Conservation (phyloP, 768 basidiomycete genomes). For the Pisolithus microcarpus region DNA sequence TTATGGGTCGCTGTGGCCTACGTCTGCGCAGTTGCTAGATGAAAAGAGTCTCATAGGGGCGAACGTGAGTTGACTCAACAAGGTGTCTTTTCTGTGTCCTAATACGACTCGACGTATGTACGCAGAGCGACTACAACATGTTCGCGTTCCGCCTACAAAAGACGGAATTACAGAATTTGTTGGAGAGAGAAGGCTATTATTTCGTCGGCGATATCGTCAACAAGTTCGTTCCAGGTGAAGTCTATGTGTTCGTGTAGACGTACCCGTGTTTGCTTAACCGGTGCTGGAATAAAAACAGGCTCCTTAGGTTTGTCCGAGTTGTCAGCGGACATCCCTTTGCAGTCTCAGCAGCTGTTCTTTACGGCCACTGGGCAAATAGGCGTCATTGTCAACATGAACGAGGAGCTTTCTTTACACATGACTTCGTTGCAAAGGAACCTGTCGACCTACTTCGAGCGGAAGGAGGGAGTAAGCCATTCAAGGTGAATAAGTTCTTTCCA, state of each 20-base stretch:
- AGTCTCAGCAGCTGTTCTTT: slow-evolving; percentile 63
- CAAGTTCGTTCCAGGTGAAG: slow-evolving; percentile 61
- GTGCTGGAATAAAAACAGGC: slow-evolving; percentile 33
- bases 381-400: slow-evolving; percentile 53
- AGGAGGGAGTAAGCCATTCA: slow-evolving; percentile 54
- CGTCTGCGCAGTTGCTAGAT: slow-evolving; percentile 53
- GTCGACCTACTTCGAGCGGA: slow-evolving; percentile 40
- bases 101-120: background rate
- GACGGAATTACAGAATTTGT: slow-evolving; percentile 33
- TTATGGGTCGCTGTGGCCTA: slow-evolving; percentile 69
- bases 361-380: slow-evolving; percentile 78
- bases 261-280: background rate
- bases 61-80: slow-evolving; percentile 45
- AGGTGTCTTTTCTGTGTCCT: slow-evolving; percentile 5
- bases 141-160: slow-evolving; percentile 51
- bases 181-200: slow-evolving; percentile 65
- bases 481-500: slow-evolving; percentile 35
- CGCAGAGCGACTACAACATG: slow-evolving; percentile 60
- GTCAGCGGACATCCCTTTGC: slow-evolving; percentile 35
- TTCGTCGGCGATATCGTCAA: slow-evolving; percentile 73
- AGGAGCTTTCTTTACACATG: slow-evolving; percentile 50
- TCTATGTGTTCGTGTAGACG: background rate
- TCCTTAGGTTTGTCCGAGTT: slow-evolving; percentile 42
- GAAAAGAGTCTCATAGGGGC: slow-evolving; percentile 57
- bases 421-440: slow-evolving; percentile 74